Evolutionary conservation across 805 yeast species (phyloP).

Genomic region (Cyberlindnera suaveolens): DNA sequence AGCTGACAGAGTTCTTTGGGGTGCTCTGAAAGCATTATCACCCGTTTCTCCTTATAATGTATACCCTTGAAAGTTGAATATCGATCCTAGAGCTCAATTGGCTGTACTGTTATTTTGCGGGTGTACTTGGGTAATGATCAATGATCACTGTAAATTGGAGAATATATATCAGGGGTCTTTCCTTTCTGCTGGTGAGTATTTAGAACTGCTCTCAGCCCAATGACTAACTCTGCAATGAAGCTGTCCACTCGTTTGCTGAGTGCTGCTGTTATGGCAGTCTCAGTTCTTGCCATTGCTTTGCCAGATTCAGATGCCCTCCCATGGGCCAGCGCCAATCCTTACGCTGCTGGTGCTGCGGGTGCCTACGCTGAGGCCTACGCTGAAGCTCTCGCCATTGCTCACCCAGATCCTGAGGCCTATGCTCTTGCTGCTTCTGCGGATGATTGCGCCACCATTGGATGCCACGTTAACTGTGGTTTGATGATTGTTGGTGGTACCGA

Average conservation of each 20-base stretch:
- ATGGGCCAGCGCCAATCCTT: conserved; percentile 14
- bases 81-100: no score
- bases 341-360: conserved; percentile 13
- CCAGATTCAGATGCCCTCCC: conserved; percentile 8
- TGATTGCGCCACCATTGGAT: conserved; percentile 24
- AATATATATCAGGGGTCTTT: no score
- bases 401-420: conserved; percentile 21
- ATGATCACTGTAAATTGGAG: no score
- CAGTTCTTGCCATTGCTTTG: background rate
- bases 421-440: conserved; percentile 23
- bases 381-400: conserved; percentile 13
- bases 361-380: conserved; percentile 12
- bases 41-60: no score
- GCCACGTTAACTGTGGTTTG: conserved; percentile 30
- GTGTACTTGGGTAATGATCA: no score
- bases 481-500: conserved; percentile 25
- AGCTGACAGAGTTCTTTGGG: no score
- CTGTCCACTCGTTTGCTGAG: conserved; percentile 6
- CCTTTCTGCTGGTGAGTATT: no score
- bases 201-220: no score
- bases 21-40: no score
- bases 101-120: no score
- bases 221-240: background rate
- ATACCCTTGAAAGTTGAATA: no score
- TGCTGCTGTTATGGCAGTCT: conserved; percentile 1